phyloP scores from a whole-genome alignment of 2,329 filamentous ascomycete species.

The Albifimbria verrucaria region DNA sequence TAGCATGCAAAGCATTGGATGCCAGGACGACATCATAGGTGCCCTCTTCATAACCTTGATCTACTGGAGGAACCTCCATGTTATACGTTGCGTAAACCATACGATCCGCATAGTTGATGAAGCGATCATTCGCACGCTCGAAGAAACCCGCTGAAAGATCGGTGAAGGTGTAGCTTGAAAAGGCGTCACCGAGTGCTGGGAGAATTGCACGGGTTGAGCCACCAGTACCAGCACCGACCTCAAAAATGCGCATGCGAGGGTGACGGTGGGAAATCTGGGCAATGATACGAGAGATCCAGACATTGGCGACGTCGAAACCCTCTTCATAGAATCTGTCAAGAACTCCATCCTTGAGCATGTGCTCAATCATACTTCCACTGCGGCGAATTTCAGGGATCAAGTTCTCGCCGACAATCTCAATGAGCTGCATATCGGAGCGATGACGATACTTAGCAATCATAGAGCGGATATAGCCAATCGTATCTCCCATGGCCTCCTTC shows the following conservation, averaged over 20 bases:
- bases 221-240: slow-evolving; percentile 41
- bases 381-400: slow-evolving; percentile 30
- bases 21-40: background rate
- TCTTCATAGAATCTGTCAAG: slow-evolving; percentile 30
- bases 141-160: background rate
- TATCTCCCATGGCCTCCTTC: slow-evolving; percentile 3
- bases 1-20: background rate
- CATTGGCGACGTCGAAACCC: slow-evolving; percentile 4
- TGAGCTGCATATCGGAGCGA: slow-evolving; percentile 20
- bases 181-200: slow-evolving; percentile 15
- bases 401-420: slow-evolving; percentile 26
- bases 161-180: background rate
- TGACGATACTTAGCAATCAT: background rate
- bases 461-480: slow-evolving; percentile 5
- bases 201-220: slow-evolving; percentile 35
- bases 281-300: slow-evolving; percentile 19
- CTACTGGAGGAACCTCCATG: background rate
- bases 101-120: background rate
- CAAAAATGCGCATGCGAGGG: slow-evolving; percentile 23
- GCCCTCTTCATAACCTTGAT: background rate
- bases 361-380: slow-evolving; percentile 31
- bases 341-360: slow-evolving; percentile 29
- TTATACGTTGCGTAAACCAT: background rate
- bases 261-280: background rate
- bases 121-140: background rate